Evolutionary conservation across 441 rosid species (phyloP), one percentile per base, ranked within the genome.

Genomic region (Metrosideros polymorpha): DNA sequence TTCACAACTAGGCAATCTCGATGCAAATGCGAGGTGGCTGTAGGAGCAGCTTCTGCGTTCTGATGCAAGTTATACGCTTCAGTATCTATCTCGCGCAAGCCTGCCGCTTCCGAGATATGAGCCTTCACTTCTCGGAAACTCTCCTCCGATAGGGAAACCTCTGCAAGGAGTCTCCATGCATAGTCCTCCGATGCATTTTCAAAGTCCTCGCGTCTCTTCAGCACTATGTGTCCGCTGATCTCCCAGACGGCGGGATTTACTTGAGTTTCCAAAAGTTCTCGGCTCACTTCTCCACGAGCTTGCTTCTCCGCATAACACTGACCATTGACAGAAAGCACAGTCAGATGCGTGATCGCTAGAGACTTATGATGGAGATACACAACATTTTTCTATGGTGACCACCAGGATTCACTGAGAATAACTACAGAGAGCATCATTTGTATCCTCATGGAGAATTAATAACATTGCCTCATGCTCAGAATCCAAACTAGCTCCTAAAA

Each of bases 201-300:
- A 35, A 76, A 87, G 84, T 89, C 90, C 83, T 87, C 27, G 39
- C 19, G 30, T 85, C 87, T 89, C 88, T 91, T 91, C 45, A 88
- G 83, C 79, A 89, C 91, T 29, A 91, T 86, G 77, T 88, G 92
- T n/a, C 91, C 91, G 52, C 90, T 59, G 43, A 88, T 91, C 82
- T 91, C 91, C 91, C 91, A 89, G 79, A 84, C 86, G 3, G 90
- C 89, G 3, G 91, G 90, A 66, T 89, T 91, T 29, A 87, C 91
- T 66, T 83, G 89, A 9, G 90, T 87, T 25, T 89, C 87, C 84
- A 88, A 79, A 29, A 89, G 85, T 87, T 89, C 90, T 59, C 32
- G 76, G 82, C 87, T 89, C 39, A 88, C 89, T 88, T 91, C 63
- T 55, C 89, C 89, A 7, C 87, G 86, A 27, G 90, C 92, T 86